Evolutionary conservation across 225 moss, liverwort and hornwort genomes (phyloP), one percentile per base, ranked within the genome.

Genomic region (Bryoerythrophyllum caledonicum): DNA sequence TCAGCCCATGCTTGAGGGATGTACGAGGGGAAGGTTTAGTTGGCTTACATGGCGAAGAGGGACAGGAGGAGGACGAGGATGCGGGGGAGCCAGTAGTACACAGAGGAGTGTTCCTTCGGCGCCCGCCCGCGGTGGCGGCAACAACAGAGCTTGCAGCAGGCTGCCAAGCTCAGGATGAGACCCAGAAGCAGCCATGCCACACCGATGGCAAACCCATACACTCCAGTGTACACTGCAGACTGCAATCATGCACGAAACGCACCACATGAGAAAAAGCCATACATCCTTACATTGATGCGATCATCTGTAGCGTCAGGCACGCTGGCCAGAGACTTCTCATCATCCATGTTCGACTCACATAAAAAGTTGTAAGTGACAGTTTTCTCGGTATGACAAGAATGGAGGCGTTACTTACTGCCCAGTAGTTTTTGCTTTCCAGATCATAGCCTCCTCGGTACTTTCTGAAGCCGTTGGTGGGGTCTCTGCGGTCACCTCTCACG

Each of bases 141-240:
- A 35, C 89, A 90, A 72, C 86, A 88, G 20, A 82, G 80, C 38
- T 57, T 82, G 76, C 83, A 90, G 82, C 88, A 86, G 15, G 82
- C 76, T 23, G 82, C 67, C 8, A 90, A 68, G 4, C 52, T 28
- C 20, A 91, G 72, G 21, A 93, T 59, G 30, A 79, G 25, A 26
- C 93, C 93, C 20, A 90, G 63, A 10, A 88, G 64, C 21, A 93
- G 62, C 82, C 86, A 91, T 55, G 81, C 85, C 37, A 75, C 88
- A 40, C 73, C 89, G 28, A 93, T 84, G 2, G 88, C 88, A 67
- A 63, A 93, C 8, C 91, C 93, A 10, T 82, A 84, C 12, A 93
- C 72, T 63, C 93, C 93, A 35, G 91, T 90, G 65, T 83, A 90
- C 14, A 78, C 79, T 54, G 89, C 87, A 19, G 93, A 93, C 91